Base-by-base conservation (phyloP, 495 filamentous ascomycete genomes). In the Neurospora sp. region DNA sequence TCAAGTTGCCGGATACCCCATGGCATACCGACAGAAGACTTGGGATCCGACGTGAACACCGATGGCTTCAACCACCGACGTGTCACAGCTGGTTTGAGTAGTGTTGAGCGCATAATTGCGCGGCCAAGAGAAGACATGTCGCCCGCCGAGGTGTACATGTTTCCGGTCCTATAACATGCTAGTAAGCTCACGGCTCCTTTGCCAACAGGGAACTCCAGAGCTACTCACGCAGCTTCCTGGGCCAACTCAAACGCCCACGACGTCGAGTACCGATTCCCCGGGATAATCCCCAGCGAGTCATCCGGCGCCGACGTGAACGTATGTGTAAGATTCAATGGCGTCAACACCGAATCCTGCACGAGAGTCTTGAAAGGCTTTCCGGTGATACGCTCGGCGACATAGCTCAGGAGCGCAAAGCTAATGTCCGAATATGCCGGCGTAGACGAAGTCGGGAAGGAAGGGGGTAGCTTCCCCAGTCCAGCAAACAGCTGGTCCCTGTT, bases 31-130 rank as follows among this genome's bases (percentile, higher is more conserved):
- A 90, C 82, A 2, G 78, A 77, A 2, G 82, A 77, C 0, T 73
- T 78, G 0, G 86, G 77, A 23, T 83, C 83, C 0, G 88, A 84
- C n/a, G 85, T 88, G 49, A 86, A 85, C 4, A 80, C 75, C 9
- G 75, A 44, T 0, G 89, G 89, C 73, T 88, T 89, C 60, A 91
- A 74, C 89, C 88, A 91, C 42, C 84, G 77, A 72, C 86, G 82
- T 0, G 89, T 91, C 40, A 81, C 74, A 16, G 81, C 75, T 0
- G 83, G 80, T 0, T 84, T 77, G 2, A 90, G 76, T 0, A 90
- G 79, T 0, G 83, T 82, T 11, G 83, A 87, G 39, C 82, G 82
- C 41, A 91, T 81, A 70, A 91, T 88, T 4, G 85, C 86, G 40
- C 83, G 83, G 11, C 88, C 88, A 1, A 90, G 71, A 16, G 78